A percentile compares a stretch with the other conserved stretches of the same genome.
These are phyloP conservation scores for Tuber umbilicatum DNA, from an alignment of 495 filamentous ascomycete genomes.

Conservation along the genomic window DNA sequence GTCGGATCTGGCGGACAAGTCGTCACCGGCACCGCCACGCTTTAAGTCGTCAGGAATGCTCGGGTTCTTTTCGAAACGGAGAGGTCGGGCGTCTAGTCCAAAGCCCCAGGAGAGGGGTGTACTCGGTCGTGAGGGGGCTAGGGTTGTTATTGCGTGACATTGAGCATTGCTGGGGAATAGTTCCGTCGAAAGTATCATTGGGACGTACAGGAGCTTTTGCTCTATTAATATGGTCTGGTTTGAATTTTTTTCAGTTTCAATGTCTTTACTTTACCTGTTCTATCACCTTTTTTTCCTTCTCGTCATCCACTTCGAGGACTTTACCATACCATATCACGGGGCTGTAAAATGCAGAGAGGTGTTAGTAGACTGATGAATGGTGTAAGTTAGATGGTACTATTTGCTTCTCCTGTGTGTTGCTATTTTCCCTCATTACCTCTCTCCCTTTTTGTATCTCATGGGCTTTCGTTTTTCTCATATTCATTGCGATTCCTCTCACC, in stretches of 20 bases:
- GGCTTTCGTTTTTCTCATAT: constrained; percentile 7
- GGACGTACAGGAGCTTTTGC: neutral
- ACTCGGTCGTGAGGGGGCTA: constrained; percentile 87
- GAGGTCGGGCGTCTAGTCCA: constrained; percentile 81
- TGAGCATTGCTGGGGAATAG: neutral
- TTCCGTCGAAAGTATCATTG: neutral
- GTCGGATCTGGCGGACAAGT: constrained; percentile 79
- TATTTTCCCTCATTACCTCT: neutral
- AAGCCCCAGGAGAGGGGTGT: constrained; percentile 92
- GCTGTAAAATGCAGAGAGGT: constrained; percentile 12
- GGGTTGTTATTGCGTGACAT: constrained; percentile 55
- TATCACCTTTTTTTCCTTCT: neutral
- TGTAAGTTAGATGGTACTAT: constrained; percentile 29
- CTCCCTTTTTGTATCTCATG: constrained; percentile 8
- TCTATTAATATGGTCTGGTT: constrained; percentile 34
- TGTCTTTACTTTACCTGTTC: neutral
- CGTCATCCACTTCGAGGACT: neutral
- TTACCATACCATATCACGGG: neutral
- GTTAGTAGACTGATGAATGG: constrained; percentile 17
- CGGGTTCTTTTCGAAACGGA: constrained; percentile 80
- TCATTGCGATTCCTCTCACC: neutral
- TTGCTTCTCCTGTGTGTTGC: constrained; percentile 5
- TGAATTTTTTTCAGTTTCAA: neutral
- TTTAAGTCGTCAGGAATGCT: constrained; percentile 68
- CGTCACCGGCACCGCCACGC: constrained; percentile 59